A percentile compares a stretch with the other conserved stretches of the same genome.
These are phyloP conservation scores for Tillandsia leiboldiana DNA, from an alignment of 176 grass and related monocot genomes.

Conservation along the genomic window DNA sequence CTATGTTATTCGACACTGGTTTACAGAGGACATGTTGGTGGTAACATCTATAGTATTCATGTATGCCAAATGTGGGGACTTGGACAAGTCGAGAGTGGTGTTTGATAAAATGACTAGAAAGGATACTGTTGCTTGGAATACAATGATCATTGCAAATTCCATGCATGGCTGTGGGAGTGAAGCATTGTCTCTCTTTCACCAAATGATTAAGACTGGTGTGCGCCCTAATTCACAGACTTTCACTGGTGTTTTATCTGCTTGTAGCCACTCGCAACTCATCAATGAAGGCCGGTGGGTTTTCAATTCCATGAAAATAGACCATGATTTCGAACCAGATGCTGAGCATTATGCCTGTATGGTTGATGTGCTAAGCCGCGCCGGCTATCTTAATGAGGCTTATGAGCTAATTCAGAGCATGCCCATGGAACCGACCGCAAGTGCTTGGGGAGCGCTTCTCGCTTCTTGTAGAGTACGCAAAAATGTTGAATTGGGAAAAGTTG, in stretches of 20 bases:
- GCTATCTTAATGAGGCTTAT: constrained; percentile 22
- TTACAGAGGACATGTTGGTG: neutral
- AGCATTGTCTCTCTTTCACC: constrained; percentile 6
- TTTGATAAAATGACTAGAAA: constrained; percentile 11
- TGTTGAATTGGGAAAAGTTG: constrained; percentile 20
- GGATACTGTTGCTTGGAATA: constrained; percentile 24
- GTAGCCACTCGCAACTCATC: constrained; percentile 21
- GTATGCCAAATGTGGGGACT: constrained; percentile 18
- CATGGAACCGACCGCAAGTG: constrained; percentile 14
- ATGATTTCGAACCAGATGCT: constrained; percentile 10
- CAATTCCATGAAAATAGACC: constrained; percentile 3
- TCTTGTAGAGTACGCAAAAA: constrained; percentile 20
- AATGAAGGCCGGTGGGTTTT: constrained; percentile 13
- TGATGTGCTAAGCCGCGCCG: constrained; percentile 19
- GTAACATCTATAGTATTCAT: constrained; percentile 15
- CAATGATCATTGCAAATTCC: constrained; percentile 21
- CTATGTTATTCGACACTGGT: constrained; percentile 8
- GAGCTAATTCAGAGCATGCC: constrained; percentile 22
- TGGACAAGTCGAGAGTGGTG: constrained; percentile 10
- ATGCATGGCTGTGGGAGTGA: constrained; percentile 17
- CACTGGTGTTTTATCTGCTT: constrained; percentile 16
- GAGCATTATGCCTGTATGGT: constrained; percentile 23
- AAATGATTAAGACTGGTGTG: constrained; percentile 4
- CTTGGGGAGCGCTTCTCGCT: constrained; percentile 20
- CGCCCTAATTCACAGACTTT: constrained; percentile 23